Conservation (phyloP, 768 basidiomycete genomes). For the Pholiota microspora region DNA sequence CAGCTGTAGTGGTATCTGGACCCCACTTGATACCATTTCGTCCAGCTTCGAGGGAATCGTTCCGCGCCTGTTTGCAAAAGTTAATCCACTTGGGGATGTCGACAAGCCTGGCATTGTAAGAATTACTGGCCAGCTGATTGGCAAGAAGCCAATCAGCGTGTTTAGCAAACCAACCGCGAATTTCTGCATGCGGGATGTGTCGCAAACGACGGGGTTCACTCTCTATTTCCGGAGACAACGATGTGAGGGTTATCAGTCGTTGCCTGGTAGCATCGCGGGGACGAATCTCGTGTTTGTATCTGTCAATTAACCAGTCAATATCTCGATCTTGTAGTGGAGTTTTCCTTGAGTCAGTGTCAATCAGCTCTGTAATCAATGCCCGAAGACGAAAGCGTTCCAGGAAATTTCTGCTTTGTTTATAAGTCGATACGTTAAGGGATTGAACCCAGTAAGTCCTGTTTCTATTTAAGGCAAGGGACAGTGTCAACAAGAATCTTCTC, state of each 20-base stretch:
- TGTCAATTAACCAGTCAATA: conserved; percentile 47
- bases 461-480: conserved; percentile 20
- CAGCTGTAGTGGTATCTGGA: conserved; percentile 16
- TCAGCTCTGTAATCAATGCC: conserved; percentile 44
- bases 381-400: conserved; percentile 50
- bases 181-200: conserved; percentile 47
- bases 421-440: conserved; percentile 45
- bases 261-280: conserved; percentile 26
- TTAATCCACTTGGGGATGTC: conserved; percentile 44
- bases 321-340: conserved; percentile 37
- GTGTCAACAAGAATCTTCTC: not conserved
- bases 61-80: conserved; percentile 37
- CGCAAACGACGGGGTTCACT: conserved; percentile 40
- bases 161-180: conserved; percentile 48
- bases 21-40: conserved; percentile 29
- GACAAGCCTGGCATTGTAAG: conserved; percentile 27
- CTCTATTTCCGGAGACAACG: conserved; percentile 24
- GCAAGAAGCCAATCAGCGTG: conserved; percentile 61
- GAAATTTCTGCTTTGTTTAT: conserved; percentile 43
- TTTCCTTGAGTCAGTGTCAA: conserved; percentile 27
- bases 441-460: conserved; percentile 42
- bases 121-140: conserved; percentile 35
- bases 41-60: conserved; percentile 30
- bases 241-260: too few species aligned
- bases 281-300: conserved; percentile 32